Percentiles rank a stretch among this genome's conserved stretches.
These are phyloP conservation scores for Pichia sp. DNA, from an alignment of 1,139 yeast genomes.

Conservation along the genomic window DNA sequence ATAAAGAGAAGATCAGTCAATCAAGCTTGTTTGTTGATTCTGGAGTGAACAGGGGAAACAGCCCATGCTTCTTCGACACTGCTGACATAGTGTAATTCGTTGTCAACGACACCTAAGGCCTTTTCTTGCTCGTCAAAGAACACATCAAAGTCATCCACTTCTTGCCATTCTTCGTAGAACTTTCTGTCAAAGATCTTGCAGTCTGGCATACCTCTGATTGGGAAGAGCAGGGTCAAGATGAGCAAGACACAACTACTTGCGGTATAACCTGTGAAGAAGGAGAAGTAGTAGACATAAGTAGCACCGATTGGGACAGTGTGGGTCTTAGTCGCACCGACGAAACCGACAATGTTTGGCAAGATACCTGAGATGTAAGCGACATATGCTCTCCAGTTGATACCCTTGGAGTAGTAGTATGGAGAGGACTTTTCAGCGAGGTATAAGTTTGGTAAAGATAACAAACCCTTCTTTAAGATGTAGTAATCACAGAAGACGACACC, in stretches of 20 bases:
- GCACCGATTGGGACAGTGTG: conserved; percentile 77
- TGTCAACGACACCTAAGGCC: background rate
- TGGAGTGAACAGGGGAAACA: too few species aligned
- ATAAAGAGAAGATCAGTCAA: too few species aligned
- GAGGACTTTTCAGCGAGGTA: conserved; percentile 47
- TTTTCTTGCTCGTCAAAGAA: background rate
- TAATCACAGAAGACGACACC: conserved; percentile 83
- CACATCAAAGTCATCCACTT: conserved; percentile 63
- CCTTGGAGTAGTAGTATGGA: conserved; percentile 59
- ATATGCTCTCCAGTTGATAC: conserved; percentile 81
- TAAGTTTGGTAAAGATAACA: conserved; percentile 59
- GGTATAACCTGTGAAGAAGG: conserved; percentile 73
- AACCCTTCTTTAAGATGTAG: conserved; percentile 73
- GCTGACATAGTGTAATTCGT: background rate
- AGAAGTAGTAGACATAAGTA: conserved; percentile 63
- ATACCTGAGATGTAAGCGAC: conserved; percentile 73
- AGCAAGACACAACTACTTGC: conserved; percentile 53
- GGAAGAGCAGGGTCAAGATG: conserved; percentile 50
- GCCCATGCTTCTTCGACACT: conserved; percentile 4
- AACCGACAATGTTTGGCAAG: conserved; percentile 82
- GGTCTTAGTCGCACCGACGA: conserved; percentile 60
- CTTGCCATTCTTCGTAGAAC: conserved; percentile 29
- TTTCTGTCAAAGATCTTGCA: conserved; percentile 21
- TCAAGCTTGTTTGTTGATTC: too few species aligned
- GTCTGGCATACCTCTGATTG: conserved; percentile 53